phyloP scores from a whole-genome alignment of 2,329 filamentous ascomycete species.

The Cordyceps militaris region DNA sequence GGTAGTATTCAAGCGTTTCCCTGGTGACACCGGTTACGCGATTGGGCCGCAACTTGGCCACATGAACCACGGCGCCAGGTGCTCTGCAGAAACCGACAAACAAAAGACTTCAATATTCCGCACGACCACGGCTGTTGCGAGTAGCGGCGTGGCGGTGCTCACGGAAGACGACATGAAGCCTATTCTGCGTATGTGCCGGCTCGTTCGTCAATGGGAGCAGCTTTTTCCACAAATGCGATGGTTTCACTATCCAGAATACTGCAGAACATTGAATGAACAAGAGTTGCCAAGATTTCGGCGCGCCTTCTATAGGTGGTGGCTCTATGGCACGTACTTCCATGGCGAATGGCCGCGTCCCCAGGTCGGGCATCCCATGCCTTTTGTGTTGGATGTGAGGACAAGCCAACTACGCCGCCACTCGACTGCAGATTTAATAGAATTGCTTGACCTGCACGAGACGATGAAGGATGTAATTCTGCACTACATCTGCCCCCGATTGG shows the following conservation, averaged over 20 bases:
- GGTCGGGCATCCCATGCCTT: conserved; percentile 31
- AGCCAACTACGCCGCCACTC: conserved; percentile 38
- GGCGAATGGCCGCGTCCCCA: conserved; percentile 33
- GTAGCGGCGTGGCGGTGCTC: conserved; percentile 22
- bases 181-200: conserved; percentile 28
- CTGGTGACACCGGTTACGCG: conserved; percentile 25
- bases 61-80: conserved; percentile 9
- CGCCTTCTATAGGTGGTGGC: conserved; percentile 48
- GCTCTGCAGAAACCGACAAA: neutral
- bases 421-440: conserved; percentile 37
- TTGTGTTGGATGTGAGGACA: conserved; percentile 33
- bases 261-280: conserved; percentile 34
- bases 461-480: conserved; percentile 38
- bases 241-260: conserved; percentile 38
- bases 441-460: conserved; percentile 38
- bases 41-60: conserved; percentile 17
- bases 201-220: conserved; percentile 33
- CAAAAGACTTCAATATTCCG: neutral
- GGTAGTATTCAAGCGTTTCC: conserved; percentile 32
- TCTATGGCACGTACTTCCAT: conserved; percentile 47
- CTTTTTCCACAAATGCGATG: conserved; percentile 38
- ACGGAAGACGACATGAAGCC: conserved; percentile 26
- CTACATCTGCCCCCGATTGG: conserved; percentile 40
- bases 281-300: conserved; percentile 42
- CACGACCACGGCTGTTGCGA: neutral